Evolutionary conservation across 1,284 basidiomycete species (phyloP).

Genomic region (Volvariella volvacea): DNA sequence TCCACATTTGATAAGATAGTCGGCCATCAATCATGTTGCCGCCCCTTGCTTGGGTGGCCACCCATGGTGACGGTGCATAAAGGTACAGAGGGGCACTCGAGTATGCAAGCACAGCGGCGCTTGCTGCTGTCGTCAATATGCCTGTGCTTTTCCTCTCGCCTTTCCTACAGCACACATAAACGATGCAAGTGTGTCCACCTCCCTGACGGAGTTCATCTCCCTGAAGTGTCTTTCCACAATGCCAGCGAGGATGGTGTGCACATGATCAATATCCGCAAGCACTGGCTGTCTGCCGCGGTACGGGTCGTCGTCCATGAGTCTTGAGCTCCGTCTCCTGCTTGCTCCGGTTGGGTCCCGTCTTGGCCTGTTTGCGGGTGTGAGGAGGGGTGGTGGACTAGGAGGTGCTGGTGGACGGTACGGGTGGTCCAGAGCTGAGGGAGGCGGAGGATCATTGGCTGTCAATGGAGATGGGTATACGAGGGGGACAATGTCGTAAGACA

Average conservation of each 20-base stretch:
- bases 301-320: slow-evolving; percentile 58
- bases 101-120: no score
- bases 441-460: slow-evolving; percentile 56
- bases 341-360: slow-evolving; percentile 56
- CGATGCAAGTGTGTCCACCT: slow-evolving; percentile 71
- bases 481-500: slow-evolving; percentile 63
- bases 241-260: slow-evolving; percentile 55
- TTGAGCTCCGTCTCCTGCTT: slow-evolving; percentile 55
- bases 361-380: slow-evolving; percentile 58
- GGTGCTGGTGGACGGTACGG: slow-evolving; percentile 38
- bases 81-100: no score
- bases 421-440: slow-evolving; percentile 52
- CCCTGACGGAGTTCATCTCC: slow-evolving; percentile 45
- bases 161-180: slow-evolving; percentile 68
- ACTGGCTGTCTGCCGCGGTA: slow-evolving; percentile 50
- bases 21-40: no score
- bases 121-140: no score
- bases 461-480: slow-evolving; percentile 63
- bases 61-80: no score
- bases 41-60: no score
- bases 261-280: slow-evolving; percentile 58
- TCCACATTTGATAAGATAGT: no score
- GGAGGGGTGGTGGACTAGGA: slow-evolving; percentile 35
- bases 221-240: slow-evolving; percentile 68
- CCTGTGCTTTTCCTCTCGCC: slow-evolving; percentile 32